Conservation (phyloP, 78 protist species). For the Bodo saltans region DNA sequence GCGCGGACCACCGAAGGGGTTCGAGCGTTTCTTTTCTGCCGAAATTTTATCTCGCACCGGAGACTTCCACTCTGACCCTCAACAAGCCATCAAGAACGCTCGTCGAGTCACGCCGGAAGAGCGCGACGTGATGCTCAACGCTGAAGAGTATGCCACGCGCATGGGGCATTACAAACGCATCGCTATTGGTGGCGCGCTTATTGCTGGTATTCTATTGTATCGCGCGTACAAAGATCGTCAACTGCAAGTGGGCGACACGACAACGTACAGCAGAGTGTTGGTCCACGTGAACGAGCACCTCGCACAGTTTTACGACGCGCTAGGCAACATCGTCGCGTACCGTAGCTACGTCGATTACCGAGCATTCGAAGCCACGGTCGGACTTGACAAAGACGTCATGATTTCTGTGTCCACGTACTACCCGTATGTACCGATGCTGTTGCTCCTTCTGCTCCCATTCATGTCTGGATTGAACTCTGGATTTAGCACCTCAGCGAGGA, state of each 20-base stretch:
- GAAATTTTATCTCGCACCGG: not conserved
- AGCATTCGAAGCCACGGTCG: not conserved
- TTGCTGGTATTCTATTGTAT: not conserved
- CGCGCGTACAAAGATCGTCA: not conserved
- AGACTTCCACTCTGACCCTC: not conserved
- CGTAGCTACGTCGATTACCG: not conserved
- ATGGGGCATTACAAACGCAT: not conserved
- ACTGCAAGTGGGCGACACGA: not conserved
- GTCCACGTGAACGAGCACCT: not conserved
- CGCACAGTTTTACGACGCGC: not conserved
- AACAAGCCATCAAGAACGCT: not conserved
- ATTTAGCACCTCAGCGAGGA: not conserved
- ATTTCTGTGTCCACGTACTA: not conserved
- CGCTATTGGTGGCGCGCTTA: not conserved
- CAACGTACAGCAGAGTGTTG: not conserved
- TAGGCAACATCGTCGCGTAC: not conserved
- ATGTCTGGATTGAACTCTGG: not conserved
- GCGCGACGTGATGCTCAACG: not conserved
- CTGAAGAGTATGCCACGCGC: not conserved
- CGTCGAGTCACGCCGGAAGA: not conserved
- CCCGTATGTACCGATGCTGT: not conserved
- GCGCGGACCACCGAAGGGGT: no score
- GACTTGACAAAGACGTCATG: not conserved
- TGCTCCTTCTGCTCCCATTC: not conserved
- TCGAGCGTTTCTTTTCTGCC: not conserved